phyloP scores from a whole-genome alignment of 495 filamentous ascomycete species.

The Neurospora tetrasperma region DNA sequence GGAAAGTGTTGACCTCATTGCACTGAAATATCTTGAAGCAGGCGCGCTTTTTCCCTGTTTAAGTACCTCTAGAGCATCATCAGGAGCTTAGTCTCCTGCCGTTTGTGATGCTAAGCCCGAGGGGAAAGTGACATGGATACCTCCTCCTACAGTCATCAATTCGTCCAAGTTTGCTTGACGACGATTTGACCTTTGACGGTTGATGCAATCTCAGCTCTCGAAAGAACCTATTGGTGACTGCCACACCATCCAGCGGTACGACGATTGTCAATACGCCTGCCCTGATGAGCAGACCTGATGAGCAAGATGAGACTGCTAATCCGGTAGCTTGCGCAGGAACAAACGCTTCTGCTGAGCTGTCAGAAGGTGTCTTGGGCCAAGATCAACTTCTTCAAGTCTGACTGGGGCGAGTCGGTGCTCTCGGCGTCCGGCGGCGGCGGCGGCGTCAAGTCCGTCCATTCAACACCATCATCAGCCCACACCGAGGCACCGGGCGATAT shows the following conservation, averaged over 20 bases:
- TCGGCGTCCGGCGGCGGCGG: too few relatives aligned
- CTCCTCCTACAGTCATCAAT: not conserved
- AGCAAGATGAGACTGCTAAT: not conserved
- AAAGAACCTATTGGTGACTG: not conserved
- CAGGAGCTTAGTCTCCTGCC: not conserved
- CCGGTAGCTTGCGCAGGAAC: not conserved
- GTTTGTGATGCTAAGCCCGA: not conserved
- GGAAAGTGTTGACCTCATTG: not conserved
- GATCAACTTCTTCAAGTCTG: not conserved
- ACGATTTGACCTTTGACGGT: not conserved
- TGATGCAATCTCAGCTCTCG: not conserved
- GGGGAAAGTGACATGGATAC: not conserved
- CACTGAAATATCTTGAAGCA: not conserved
- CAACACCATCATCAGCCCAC: not conserved
- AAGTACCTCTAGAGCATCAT: not conserved
- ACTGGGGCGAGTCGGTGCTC: not conserved
- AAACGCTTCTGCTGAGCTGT: not conserved
- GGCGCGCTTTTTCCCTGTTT: not conserved
- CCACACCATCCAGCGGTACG: not conserved
- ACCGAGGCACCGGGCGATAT: not conserved
- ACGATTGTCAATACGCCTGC: not conserved
- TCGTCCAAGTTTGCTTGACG: not conserved
- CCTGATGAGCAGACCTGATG: not conserved
- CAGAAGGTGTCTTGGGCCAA: not conserved
- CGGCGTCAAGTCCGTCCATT: not conserved